These are phyloP conservation scores for Rutstroemia sp. DNA, from an alignment of 2,329 filamentous ascomycete genomes.

Conservation along the genomic window DNA sequence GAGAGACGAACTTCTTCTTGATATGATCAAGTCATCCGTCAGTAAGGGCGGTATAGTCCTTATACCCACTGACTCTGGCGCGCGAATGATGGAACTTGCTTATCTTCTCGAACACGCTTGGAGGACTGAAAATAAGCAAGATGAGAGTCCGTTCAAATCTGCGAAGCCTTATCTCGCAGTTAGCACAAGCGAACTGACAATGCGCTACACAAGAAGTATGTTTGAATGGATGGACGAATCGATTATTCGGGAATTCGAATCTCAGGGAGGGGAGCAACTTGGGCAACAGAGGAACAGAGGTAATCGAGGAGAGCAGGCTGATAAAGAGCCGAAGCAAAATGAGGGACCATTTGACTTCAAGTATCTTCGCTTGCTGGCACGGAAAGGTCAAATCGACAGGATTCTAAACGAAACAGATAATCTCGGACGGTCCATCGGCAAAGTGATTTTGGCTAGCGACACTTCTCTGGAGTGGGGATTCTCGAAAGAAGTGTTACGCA, in stretches of 20 bases:
- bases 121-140: slow-evolving; percentile 55
- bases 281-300: slow-evolving; percentile 35
- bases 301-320: slow-evolving; percentile 7
- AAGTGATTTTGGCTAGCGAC: slow-evolving; percentile 88
- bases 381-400: slow-evolving; percentile 70
- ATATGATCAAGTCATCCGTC: slow-evolving; percentile 73
- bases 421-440: slow-evolving; percentile 39
- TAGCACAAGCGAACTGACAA: slow-evolving; percentile 77
- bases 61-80: slow-evolving; percentile 91
- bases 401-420: slow-evolving; percentile 44
- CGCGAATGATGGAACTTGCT: slow-evolving; percentile 84
- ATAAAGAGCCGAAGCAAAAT: slow-evolving; percentile 42
- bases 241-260: slow-evolving; percentile 87
- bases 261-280: slow-evolving; percentile 38
- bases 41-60: slow-evolving; percentile 81
- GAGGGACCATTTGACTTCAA: slow-evolving; percentile 84
- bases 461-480: slow-evolving; percentile 91
- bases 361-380: slow-evolving; percentile 75
- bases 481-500: slow-evolving; percentile 70
- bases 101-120: slow-evolving; percentile 92
- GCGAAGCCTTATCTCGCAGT: slow-evolving; percentile 75
- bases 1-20: slow-evolving; percentile 77
- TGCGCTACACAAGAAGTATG: slow-evolving; percentile 90
- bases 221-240: slow-evolving; percentile 98
- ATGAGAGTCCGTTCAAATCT: slow-evolving; percentile 43